Evolutionary conservation across 2,329 filamentous ascomycete genomes (phyloP).

Genomic region (Rugonectria rugulosa): DNA sequence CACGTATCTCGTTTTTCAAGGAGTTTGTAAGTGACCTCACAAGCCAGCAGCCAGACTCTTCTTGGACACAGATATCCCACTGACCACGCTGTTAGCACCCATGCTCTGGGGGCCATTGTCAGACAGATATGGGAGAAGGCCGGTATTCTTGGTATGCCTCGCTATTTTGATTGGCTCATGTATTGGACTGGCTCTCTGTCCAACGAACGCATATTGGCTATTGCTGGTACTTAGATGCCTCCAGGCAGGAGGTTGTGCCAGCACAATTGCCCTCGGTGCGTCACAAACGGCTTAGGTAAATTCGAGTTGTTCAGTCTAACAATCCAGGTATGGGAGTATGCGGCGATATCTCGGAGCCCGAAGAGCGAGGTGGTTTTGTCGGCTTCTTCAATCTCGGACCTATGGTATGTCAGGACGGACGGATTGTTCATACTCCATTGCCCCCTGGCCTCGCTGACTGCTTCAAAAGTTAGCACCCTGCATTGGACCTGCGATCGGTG

Average conservation of each 20-base stretch:
- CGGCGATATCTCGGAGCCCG: conserved; percentile 42
- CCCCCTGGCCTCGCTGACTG: background rate
- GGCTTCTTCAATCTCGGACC: conserved; percentile 45
- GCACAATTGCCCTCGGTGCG: conserved; percentile 41
- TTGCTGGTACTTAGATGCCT: conserved; percentile 41
- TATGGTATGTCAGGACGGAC: conserved; percentile 37
- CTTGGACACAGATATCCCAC: background rate
- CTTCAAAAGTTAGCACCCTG: conserved; percentile 48
- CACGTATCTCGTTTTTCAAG: conserved; percentile 43
- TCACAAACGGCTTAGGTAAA: too few relatives aligned
- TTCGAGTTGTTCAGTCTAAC: background rate
- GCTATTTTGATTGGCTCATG: conserved; percentile 42
- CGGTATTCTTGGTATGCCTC: conserved; percentile 41
- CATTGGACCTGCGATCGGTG: conserved; percentile 59
- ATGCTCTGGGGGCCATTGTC: conserved; percentile 47
- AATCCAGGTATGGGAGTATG: conserved; percentile 40
- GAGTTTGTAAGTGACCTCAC: conserved; percentile 22
- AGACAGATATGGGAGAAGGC: conserved; percentile 43
- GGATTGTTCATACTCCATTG: background rate
- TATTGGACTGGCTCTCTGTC: conserved; percentile 44
- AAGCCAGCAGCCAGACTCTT: background rate
- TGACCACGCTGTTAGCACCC: conserved; percentile 35
- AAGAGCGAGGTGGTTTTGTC: conserved; percentile 45
- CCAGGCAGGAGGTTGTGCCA: conserved; percentile 45
- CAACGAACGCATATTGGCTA: conserved; percentile 42